phyloP scores from a whole-genome alignment of 1,284 basidiomycete genomes.

The Irpex sp. region DNA sequence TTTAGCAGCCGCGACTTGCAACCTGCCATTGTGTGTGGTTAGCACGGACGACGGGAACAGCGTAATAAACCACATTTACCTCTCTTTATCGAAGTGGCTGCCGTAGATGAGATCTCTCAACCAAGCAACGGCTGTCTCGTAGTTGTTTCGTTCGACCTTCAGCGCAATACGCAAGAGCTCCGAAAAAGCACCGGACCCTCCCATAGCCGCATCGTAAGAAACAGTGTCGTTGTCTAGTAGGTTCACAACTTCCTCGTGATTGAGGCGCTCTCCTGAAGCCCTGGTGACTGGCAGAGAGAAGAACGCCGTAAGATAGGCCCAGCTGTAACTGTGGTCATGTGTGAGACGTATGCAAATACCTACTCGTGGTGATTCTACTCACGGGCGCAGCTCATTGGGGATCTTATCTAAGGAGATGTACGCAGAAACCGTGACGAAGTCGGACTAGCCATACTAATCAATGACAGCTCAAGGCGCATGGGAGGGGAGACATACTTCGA shows the following conservation, averaged over 20 bases:
- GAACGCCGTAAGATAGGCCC: constrained; percentile 84
- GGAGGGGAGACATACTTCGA: constrained; percentile 51
- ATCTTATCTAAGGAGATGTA: constrained; percentile 75
- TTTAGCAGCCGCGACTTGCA: constrained; percentile 87
- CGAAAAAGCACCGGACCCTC: constrained; percentile 67
- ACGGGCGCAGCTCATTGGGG: constrained; percentile 75
- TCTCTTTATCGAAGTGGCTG: constrained; percentile 79
- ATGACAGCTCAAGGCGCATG: constrained; percentile 2
- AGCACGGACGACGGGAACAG: background rate
- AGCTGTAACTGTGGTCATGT: constrained; percentile 56
- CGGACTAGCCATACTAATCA: constrained; percentile 53
- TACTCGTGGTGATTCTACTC: constrained; percentile 24
- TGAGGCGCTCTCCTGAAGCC: constrained; percentile 64
- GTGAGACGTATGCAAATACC: background rate
- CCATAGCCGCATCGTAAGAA: constrained; percentile 76
- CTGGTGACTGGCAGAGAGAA: constrained; percentile 86
- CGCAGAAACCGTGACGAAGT: constrained; percentile 85
- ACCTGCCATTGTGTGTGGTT: constrained; percentile 36
- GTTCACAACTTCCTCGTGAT: constrained; percentile 90
- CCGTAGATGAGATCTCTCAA: constrained; percentile 87
- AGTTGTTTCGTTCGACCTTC: constrained; percentile 81
- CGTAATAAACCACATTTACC: constrained; percentile 40
- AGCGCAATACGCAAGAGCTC: constrained; percentile 74
- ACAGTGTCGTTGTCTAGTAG: constrained; percentile 91
- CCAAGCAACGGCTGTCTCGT: constrained; percentile 85